Percentiles rank a stretch among this genome's conserved stretches.
phyloP scores from a whole-genome alignment of 768 basidiomycete genomes.

The Inosperma sp. region DNA sequence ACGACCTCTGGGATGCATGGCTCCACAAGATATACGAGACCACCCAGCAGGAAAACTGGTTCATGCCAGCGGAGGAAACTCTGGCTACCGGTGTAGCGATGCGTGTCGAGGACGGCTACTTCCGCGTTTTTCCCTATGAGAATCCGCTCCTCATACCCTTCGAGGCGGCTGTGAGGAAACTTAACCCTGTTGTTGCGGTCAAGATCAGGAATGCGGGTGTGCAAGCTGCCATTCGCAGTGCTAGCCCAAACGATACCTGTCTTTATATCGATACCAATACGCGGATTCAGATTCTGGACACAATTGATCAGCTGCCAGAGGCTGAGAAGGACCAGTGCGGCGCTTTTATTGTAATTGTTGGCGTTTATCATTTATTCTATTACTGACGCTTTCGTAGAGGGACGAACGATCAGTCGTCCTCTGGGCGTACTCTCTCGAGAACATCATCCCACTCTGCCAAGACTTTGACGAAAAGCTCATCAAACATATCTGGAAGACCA shows the following conservation, averaged over 20 bases:
- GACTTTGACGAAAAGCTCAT: constrained; percentile 79
- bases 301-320: constrained; percentile 57
- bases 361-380: not conserved
- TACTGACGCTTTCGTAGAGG: constrained; percentile 34
- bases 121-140: constrained; percentile 85
- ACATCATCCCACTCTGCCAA: constrained; percentile 62
- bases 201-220: constrained; percentile 71
- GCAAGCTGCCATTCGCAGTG: constrained; percentile 66
- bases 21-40: constrained; percentile 71
- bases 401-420: constrained; percentile 76
- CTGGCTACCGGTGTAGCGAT: constrained; percentile 70
- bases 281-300: constrained; percentile 78
- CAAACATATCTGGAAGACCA: constrained; percentile 70
- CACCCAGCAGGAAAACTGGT: constrained; percentile 70
- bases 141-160: constrained; percentile 70
- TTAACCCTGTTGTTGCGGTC: constrained; percentile 83
- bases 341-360: constrained; percentile 59
- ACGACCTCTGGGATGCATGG: constrained; percentile 75
- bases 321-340: constrained; percentile 89
- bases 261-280: constrained; percentile 75
- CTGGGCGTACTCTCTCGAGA: constrained; percentile 70
- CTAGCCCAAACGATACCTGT: constrained; percentile 47
- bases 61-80: constrained; percentile 71
- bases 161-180: constrained; percentile 65
- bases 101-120: constrained; percentile 60